Percentiles rank a stretch among this genome's conserved stretches.
phyloP scores from a whole-genome alignment of 2,329 filamentous ascomycete species.

The Talaromyces marneffei region DNA sequence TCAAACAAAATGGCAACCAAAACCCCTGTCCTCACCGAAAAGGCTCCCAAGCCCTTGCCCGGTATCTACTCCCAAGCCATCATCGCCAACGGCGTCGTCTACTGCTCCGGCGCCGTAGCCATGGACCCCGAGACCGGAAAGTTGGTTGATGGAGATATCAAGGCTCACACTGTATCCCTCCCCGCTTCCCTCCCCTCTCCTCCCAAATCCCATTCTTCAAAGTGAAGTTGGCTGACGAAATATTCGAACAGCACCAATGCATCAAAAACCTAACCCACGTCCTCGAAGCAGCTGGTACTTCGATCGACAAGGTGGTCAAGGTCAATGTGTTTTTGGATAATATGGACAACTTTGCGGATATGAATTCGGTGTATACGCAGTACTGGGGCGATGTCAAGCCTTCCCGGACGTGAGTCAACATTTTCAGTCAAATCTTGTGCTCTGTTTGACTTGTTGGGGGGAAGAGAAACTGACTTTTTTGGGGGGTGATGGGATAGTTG shows the following conservation, averaged over 20 bases:
- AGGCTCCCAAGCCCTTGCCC: constrained; percentile 49
- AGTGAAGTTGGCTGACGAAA: not conserved
- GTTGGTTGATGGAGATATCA: constrained; percentile 53
- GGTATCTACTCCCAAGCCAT: constrained; percentile 56
- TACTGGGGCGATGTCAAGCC: constrained; percentile 63
- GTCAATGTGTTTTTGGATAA: constrained; percentile 61
- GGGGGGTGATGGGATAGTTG: constrained; percentile 41
- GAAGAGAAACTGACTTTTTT: not conserved
- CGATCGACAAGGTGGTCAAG: constrained; percentile 58
- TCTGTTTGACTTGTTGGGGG: not conserved
- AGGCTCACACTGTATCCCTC: constrained; percentile 46
- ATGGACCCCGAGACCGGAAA: constrained; percentile 51
- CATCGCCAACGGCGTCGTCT: constrained; percentile 61
- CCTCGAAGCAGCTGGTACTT: constrained; percentile 56
- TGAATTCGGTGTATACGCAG: constrained; percentile 81
- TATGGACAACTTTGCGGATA: constrained; percentile 64
- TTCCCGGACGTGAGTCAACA: constrained; percentile 24
- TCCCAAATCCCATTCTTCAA: too few species aligned
- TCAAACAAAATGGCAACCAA: constrained; percentile 31
- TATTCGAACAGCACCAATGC: constrained; percentile 43
- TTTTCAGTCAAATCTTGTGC: too few species aligned
- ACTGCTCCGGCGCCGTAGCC: constrained; percentile 61
- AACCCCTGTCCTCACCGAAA: constrained; percentile 41
- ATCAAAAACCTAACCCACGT: constrained; percentile 56
- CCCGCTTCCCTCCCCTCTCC: constrained; percentile 12